phyloP scores from a whole-genome alignment of 179 eudicot genomes.

The Corrigiola litoralis region DNA sequence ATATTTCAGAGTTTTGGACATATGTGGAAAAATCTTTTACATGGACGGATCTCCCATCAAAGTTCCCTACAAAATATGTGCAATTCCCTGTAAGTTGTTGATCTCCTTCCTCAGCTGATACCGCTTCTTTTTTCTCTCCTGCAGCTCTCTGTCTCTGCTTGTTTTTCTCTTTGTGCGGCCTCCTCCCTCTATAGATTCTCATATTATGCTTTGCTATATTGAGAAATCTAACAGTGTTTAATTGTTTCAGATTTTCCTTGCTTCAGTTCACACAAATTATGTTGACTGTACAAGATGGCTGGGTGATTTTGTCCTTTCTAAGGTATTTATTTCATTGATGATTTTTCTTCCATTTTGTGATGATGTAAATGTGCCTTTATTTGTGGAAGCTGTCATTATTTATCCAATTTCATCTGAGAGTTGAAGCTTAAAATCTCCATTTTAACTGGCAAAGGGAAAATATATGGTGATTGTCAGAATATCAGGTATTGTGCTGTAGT shows the following conservation, averaged over 20 bases:
- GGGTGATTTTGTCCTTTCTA: conserved; percentile 91
- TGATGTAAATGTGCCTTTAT: neutral
- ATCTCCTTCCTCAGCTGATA: neutral
- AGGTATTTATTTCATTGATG: conserved; percentile 40
- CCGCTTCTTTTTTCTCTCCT: neutral
- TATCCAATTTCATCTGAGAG: neutral
- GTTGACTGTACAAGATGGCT: conserved; percentile 98
- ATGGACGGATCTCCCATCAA: conserved; percentile 96
- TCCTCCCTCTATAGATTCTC: neutral
- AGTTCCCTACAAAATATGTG: conserved; percentile 95
- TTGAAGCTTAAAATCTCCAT: neutral
- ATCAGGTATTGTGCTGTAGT: neutral
- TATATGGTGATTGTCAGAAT: neutral
- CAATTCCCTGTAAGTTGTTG: conserved; percentile 78
- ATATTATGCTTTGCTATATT: neutral
- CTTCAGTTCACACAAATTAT: conserved; percentile 87
- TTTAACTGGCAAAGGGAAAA: neutral
- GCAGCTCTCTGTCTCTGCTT: neutral
- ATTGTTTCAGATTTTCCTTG: conserved; percentile 61
- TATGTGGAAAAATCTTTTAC: conserved; percentile 92
- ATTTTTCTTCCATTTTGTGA: neutral
- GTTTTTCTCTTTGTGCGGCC: neutral
- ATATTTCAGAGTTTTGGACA: conserved; percentile 87
- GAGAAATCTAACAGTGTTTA: neutral
- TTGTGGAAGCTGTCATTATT: neutral